phyloP scores from a whole-genome alignment of 2,329 filamentous ascomycete species.

The Neopestalotiopsis rosae region DNA sequence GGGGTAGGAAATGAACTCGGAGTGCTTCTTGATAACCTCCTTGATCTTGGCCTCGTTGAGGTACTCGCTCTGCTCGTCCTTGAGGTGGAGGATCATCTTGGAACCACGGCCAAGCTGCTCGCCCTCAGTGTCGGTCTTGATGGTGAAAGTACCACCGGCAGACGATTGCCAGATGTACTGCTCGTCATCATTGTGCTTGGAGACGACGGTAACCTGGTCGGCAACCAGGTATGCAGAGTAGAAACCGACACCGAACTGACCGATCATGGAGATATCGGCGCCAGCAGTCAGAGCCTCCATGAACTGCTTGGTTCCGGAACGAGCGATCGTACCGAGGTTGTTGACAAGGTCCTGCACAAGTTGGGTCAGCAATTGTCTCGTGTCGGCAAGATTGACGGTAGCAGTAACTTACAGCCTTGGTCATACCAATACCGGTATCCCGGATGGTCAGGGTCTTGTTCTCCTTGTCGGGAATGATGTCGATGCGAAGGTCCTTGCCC shows the following conservation, averaged over 20 bases:
- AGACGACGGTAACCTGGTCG: constrained; percentile 92
- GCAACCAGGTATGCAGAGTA: constrained; percentile 99
- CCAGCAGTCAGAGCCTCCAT: constrained; percentile 99
- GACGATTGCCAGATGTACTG: constrained; percentile 99
- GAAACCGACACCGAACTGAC: constrained; percentile 99
- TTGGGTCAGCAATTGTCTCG: constrained; percentile 41
- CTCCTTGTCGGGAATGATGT: constrained; percentile 98
- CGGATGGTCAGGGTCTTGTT: constrained; percentile 96
- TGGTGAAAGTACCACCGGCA: constrained; percentile 96
- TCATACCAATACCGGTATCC: constrained; percentile 99
- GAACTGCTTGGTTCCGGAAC: constrained; percentile 99
- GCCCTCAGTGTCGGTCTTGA: constrained; percentile 87
- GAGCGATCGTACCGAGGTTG: constrained; percentile 99
- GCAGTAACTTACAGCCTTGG: constrained; percentile 85
- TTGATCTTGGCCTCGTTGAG: constrained; percentile 99
- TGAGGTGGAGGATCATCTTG: constrained; percentile 98
- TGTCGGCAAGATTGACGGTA: background rate
- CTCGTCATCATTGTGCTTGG: constrained; percentile 99
- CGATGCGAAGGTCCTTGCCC: constrained; percentile 97
- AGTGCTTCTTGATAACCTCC: constrained; percentile 99
- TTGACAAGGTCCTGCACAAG: constrained; percentile 87
- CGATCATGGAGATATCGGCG: constrained; percentile 99
- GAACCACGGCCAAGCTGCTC: constrained; percentile 92
- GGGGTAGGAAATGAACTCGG: constrained; percentile 99
- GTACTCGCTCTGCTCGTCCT: constrained; percentile 99